Percentiles rank a stretch among this genome's conserved stretches.
phyloP scores from a whole-genome alignment of 768 basidiomycete genomes.

The Strobilomyces echinocephalus region DNA sequence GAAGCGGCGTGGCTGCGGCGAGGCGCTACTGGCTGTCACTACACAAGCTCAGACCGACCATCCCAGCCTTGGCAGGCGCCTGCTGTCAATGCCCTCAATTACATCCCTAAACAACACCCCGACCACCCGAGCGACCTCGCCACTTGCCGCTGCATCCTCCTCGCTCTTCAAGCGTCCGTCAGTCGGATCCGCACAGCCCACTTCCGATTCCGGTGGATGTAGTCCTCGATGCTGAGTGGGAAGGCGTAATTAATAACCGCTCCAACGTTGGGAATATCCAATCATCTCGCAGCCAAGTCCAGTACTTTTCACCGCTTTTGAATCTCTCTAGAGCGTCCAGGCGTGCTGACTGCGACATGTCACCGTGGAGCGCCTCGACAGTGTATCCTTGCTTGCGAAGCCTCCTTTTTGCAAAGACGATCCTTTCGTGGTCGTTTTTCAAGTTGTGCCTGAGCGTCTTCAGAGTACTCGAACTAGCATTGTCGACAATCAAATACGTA shows the following conservation, averaged over 20 bases:
- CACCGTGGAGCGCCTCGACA: constrained; percentile 84
- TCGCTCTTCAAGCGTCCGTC: constrained; percentile 53
- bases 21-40: constrained; percentile 15
- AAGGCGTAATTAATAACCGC: constrained; percentile 97
- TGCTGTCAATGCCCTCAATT: too few species aligned
- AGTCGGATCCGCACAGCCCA: background rate
- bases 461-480: constrained; percentile 50
- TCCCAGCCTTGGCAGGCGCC: too few species aligned
- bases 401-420: constrained; percentile 98
- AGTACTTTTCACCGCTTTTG: constrained; percentile 77
- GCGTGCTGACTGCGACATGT: constrained; percentile 80
- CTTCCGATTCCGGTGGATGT: constrained; percentile 86
- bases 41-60: background rate
- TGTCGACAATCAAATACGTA: background rate
- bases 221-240: constrained; percentile 93
- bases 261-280: constrained; percentile 95
- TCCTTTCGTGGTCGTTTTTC: constrained; percentile 51
- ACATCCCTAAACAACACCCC: constrained; percentile 43
- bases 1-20: constrained; percentile 22
- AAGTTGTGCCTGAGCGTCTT: constrained; percentile 53
- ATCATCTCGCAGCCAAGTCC: constrained; percentile 93
- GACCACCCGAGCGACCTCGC: constrained; percentile 88
- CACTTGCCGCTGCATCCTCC: constrained; percentile 84
- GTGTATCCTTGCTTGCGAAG: constrained; percentile 70
- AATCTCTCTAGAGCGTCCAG: constrained; percentile 85